Conservation (phyloP, 2,329 filamentous ascomycete genomes). For the Tolypocladium album region DNA sequence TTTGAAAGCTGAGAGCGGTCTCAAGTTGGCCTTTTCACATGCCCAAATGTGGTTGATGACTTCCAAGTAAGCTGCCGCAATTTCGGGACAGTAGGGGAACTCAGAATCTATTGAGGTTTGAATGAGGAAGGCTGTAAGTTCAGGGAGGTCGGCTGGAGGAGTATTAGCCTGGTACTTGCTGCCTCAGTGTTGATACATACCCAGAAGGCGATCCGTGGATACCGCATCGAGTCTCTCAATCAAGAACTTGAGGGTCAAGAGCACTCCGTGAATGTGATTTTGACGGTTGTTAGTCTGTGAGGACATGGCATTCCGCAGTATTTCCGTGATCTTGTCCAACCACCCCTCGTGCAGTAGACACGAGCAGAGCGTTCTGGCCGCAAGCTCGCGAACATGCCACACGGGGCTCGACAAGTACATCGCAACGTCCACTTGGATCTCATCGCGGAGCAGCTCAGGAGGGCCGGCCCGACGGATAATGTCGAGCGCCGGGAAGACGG, state of each 20-base stretch:
- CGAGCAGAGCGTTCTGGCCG: slow-evolving; percentile 60
- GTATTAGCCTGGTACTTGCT: not conserved
- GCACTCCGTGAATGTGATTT: slow-evolving; percentile 48
- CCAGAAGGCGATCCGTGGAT: slow-evolving; percentile 27
- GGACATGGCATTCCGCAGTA: slow-evolving; percentile 21
- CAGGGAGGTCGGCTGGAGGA: slow-evolving; percentile 16
- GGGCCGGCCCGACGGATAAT: slow-evolving; percentile 64
- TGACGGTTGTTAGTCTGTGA: slow-evolving; percentile 19
- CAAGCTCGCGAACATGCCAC: slow-evolving; percentile 76
- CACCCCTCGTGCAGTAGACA: slow-evolving; percentile 44
- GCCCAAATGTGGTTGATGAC: slow-evolving; percentile 30
- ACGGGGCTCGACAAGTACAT: slow-evolving; percentile 56
- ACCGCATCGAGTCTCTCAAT: slow-evolving; percentile 42
- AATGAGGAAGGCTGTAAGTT: slow-evolving; percentile 18
- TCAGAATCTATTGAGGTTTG: slow-evolving; percentile 12
- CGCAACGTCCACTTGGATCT: slow-evolving; percentile 47
- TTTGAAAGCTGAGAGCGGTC: slow-evolving; percentile 10
- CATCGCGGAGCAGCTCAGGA: slow-evolving; percentile 41
- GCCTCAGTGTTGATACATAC: slow-evolving; percentile 19
- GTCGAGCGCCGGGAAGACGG: slow-evolving; percentile 74
- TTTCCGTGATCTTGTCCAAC: slow-evolving; percentile 26
- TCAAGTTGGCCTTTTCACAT: slow-evolving; percentile 13
- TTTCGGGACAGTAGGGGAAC: slow-evolving; percentile 24
- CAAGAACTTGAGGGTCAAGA: slow-evolving; percentile 45
- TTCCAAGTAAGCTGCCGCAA: slow-evolving; percentile 35